Percentiles rank a stretch among this genome's conserved stretches.
Conservation (phyloP, 805 yeast species). For the Barnettozyma sucrosica region DNA sequence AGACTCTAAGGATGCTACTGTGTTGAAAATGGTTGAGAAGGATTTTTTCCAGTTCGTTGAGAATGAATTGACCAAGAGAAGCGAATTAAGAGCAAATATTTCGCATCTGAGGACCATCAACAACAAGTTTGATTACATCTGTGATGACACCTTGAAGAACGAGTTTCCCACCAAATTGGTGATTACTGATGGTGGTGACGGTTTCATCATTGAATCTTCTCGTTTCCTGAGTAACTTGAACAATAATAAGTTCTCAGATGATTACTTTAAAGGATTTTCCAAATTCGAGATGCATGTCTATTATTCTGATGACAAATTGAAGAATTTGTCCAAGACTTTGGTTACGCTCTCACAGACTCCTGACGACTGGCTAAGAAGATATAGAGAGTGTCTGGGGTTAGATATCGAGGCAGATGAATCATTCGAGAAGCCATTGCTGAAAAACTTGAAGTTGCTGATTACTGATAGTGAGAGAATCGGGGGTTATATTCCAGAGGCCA, state of each 20-base stretch:
- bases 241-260: slow-evolving; percentile 1
- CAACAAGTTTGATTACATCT: slow-evolving; percentile 36
- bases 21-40: slow-evolving; percentile 30
- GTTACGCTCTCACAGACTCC: slow-evolving; percentile 40
- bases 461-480: slow-evolving; percentile 50
- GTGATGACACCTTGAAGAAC: slow-evolving; percentile 48
- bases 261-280: slow-evolving; percentile 9
- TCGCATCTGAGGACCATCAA: slow-evolving; percentile 30
- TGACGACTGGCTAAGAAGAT: slow-evolving; percentile 45
- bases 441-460: slow-evolving; percentile 37
- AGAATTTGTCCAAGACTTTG: slow-evolving; percentile 31
- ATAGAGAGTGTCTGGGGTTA: slow-evolving; percentile 32
- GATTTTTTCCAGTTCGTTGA: slow-evolving; percentile 31
- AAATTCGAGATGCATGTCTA: slow-evolving; percentile 40
- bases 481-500: slow-evolving; percentile 34
- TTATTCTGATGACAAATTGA: slow-evolving; percentile 49
- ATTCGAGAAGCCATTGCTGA: slow-evolving; percentile 42
- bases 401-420: slow-evolving; percentile 12
- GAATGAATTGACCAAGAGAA: slow-evolving; percentile 40
- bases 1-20: slow-evolving; percentile 33
- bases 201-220: slow-evolving; percentile 29
- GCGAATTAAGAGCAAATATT: slow-evolving; percentile 28
- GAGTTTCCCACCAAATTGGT: slow-evolving; percentile 53
- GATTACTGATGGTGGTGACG: slow-evolving; percentile 28
- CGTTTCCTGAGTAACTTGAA: slow-evolving; percentile 24